Percentiles rank a stretch among this genome's conserved stretches.
phyloP scores from a whole-genome alignment of 306 rosid genomes.

The Rubus idaeus region DNA sequence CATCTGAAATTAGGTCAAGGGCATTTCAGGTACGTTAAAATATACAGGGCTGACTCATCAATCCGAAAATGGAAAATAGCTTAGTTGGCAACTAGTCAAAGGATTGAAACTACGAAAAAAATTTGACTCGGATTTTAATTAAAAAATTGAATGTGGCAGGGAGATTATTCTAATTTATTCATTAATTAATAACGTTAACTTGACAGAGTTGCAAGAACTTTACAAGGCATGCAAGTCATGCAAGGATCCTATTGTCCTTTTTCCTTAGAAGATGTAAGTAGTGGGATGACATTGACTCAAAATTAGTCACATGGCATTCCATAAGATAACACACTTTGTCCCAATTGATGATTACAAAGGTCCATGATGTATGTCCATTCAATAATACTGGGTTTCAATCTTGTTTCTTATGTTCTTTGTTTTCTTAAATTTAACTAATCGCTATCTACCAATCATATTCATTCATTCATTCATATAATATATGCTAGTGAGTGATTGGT shows the following conservation, averaged over 20 bases:
- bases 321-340: conserved; percentile 6
- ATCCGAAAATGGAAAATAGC: no score
- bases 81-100: no score
- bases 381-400: neutral
- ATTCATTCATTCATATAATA: neutral
- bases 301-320: conserved; percentile 12
- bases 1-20: no score
- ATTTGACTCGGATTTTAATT: no score
- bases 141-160: no score
- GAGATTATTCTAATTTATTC: no score
- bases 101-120: no score
- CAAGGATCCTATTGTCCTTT: neutral
- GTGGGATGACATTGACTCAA: neutral
- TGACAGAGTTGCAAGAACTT: neutral
- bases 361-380: conserved; percentile 4
- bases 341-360: conserved; percentile 24
- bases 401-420: neutral
- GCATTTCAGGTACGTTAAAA: no score
- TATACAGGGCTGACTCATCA: no score
- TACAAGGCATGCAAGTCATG: conserved; percentile 5
- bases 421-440: neutral
- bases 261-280: neutral
- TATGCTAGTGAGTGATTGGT: neutral
- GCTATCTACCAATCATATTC: conserved; percentile 1
- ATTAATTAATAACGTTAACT: neutral